Evolutionary conservation across 2,329 filamentous ascomycete genomes (phyloP), one percentile per base, ranked within the genome.

Genomic region (Neofusicoccum umdonicola): DNA sequence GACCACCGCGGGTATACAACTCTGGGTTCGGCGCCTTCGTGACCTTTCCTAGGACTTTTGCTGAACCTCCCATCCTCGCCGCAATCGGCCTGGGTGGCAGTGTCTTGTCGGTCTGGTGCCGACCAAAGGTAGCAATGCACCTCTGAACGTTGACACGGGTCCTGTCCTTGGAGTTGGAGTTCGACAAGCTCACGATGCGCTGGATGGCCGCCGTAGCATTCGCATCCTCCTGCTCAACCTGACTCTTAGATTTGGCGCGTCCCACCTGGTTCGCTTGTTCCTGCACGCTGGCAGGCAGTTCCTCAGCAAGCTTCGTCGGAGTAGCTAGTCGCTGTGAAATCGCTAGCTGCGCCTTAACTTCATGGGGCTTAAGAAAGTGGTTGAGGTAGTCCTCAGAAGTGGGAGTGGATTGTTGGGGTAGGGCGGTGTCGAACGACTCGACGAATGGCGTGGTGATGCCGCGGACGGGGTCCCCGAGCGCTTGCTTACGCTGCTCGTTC

Each of bases 101-200:
- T 3, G 79, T 75, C 8, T 77, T 71, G 77, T 99, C 95, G 1
- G 95, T 99, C 70, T 90, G 87, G 82, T 99, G 95, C 57, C 95
- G 88, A 57, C 95, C 95, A 73, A 99, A 97, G 2, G 87, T 89
- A 66, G 93, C 86, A 69, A 99, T 85, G 77, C 93, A 96, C 67
- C 92, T 88, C 70, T 88, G 85, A 70, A 94, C 89, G 75, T 97
- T 97, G 73, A 91, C 87, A 70, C 93, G 89, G 70, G 89, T 88
- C 61, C 87, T 86, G 72, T 97, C 92, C 77, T 90, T 90, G 69
- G 86, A 88, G 76, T 87, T 94, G 71, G 88, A 89, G 72, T 96
- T 93, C 45, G 85, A 84, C 63, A 99, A 81, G 48, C 87, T 85
- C 1, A 92, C 86, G 75, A 99, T 97, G 63, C 93, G 89, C 68